Evolutionary conservation across 2,329 filamentous ascomycete genomes (phyloP).

Genomic region (Fusarium odoratissimum): DNA sequence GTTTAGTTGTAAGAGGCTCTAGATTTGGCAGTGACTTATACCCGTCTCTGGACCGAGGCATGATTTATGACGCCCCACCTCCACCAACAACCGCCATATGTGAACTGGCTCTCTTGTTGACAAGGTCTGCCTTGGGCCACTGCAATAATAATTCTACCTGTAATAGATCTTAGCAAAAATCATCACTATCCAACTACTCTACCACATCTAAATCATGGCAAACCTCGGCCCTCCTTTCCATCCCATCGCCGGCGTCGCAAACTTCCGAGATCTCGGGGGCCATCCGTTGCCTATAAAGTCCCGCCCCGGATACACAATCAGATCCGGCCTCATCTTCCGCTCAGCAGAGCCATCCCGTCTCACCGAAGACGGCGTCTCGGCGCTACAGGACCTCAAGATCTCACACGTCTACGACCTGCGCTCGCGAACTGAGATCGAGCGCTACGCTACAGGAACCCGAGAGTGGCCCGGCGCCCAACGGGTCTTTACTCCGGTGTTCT

Average conservation of each 20-base stretch:
- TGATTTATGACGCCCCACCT: constrained; percentile 29
- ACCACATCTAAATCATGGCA: constrained; percentile 18
- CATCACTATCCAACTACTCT: not conserved
- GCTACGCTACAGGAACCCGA: constrained; percentile 49
- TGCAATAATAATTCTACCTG: not conserved
- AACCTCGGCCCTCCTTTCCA: constrained; percentile 59
- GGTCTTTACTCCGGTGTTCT: constrained; percentile 74
- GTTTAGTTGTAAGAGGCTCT: accelerated
- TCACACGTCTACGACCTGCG: constrained; percentile 76
- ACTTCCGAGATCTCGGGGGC: constrained; percentile 76
- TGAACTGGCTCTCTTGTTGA: not conserved
- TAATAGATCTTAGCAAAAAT: not conserved
- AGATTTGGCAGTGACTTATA: not conserved
- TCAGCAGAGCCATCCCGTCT: constrained; percentile 73
- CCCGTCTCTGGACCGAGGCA: constrained; percentile 17
- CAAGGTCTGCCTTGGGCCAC: not conserved
- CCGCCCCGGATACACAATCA: constrained; percentile 65
- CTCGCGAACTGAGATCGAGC: constrained; percentile 68
- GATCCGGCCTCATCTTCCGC: constrained; percentile 71
- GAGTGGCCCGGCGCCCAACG: constrained; percentile 56
- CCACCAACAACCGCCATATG: not conserved
- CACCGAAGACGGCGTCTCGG: constrained; percentile 63
- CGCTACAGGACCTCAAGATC: constrained; percentile 68
- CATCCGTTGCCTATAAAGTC: constrained; percentile 62
- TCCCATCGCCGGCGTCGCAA: constrained; percentile 68